These are phyloP conservation scores for Saturnispora galanensis DNA, from an alignment of 805 yeast species.

Conservation along the genomic window DNA sequence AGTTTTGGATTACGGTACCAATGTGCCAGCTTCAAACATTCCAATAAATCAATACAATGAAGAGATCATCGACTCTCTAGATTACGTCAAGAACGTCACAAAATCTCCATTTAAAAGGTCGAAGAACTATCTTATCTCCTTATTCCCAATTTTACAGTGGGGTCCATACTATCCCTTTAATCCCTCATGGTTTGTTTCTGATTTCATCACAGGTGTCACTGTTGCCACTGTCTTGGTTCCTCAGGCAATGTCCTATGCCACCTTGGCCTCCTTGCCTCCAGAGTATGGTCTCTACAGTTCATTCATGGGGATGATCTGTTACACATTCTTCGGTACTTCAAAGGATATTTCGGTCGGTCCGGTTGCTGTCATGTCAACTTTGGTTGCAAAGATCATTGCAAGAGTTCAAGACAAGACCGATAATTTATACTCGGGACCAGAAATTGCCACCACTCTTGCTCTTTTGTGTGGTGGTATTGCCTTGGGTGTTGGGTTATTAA, in stretches of 20 bases:
- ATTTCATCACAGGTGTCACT: constrained; percentile 84
- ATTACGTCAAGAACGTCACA: constrained; percentile 22
- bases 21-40: background rate
- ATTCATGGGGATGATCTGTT: constrained; percentile 81
- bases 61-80: constrained; percentile 18
- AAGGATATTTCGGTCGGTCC: constrained; percentile 96
- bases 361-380: constrained; percentile 89
- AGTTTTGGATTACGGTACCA: background rate
- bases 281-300: constrained; percentile 88
- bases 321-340: constrained; percentile 87
- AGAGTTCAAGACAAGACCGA: constrained; percentile 41
- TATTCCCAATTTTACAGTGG: constrained; percentile 82
- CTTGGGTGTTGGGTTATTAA: constrained; percentile 67
- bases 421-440: constrained; percentile 43
- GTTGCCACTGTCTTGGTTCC: constrained; percentile 92
- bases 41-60: constrained; percentile 16
- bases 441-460: constrained; percentile 71
- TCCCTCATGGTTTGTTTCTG: constrained; percentile 61
- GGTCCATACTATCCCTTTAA: constrained; percentile 67
- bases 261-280: constrained; percentile 68
- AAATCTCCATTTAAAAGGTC: constrained; percentile 32
- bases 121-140: constrained; percentile 43
- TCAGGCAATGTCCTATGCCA: constrained; percentile 93
- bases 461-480: constrained; percentile 82
- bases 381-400: constrained; percentile 69